Evolutionary conservation across 805 yeast species (phyloP), one percentile per base, ranked within the genome.

Genomic region (Citeromyces matritensis): DNA sequence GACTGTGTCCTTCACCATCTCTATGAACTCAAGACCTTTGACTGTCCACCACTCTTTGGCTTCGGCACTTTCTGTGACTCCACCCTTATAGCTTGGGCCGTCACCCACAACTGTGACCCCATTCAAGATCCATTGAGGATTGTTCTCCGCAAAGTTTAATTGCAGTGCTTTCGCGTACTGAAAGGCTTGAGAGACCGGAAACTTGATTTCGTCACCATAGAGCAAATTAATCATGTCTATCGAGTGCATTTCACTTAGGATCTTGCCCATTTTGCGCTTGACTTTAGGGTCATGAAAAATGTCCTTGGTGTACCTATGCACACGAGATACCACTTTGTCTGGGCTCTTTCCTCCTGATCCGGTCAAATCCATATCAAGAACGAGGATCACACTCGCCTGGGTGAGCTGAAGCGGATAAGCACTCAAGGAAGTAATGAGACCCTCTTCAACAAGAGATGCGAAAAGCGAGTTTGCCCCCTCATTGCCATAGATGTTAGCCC

Each of bases 401-500:
- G 66, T 40, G 17, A 67, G 40, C 2, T 43, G 37, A 13, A 69
- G 65, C 1, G 51, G 42, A 35, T 51, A 69, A 0, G 76, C 69
- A 26, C 45, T 42, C 3, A 70, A 49, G 0, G 51, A 44, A 2
- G 57, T 47, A 9, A 58, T 57, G 35, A 49, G 58, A 13, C 51
- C 61, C 26, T 40, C 43, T 4, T 37, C 31, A 13, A 51, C 52
- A 7, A 73, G 48, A 11, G 41, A 43, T 4, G 58, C 47, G 37
- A 64, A 63, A 5, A 78, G 43, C 0, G 83, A 67, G 0, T 63
- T 64, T 2, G 39, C 34, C 4, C 71, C 50, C 49, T 79, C 88
- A 45, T 72, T 74, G 1, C 88, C 88, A 31, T 76, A 49, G 0
- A 77, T 33, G 30, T 66, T 65, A 33, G 71, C 60, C 76, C 83